Conservation (phyloP, 2,329 filamentous ascomycete species). For the Xylariales sp. region DNA sequence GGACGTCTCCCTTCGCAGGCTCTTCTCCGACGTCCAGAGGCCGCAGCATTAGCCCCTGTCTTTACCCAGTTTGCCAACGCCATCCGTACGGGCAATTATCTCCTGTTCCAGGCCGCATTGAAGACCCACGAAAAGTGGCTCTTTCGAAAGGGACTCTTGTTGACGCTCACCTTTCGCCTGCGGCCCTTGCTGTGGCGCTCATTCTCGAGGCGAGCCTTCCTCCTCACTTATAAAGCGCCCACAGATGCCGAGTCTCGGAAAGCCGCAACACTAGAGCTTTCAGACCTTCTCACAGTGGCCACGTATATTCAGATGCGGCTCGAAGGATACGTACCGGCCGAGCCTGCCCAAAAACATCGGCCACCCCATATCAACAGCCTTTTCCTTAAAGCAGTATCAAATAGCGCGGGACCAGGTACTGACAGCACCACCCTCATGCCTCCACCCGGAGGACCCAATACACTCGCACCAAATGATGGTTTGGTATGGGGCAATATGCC, state of each 20-base stretch:
- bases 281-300: conserved; percentile 61
- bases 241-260: conserved; percentile 49
- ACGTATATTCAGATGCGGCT: conserved; percentile 60
- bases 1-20: conserved; percentile 71
- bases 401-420: conserved; percentile 30
- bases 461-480: conserved; percentile 53
- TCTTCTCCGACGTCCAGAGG: conserved; percentile 68
- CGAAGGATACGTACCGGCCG: conserved; percentile 50
- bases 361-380: conserved; percentile 43
- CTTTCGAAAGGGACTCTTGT: conserved; percentile 67
- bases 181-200: conserved; percentile 82
- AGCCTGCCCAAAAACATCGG: conserved; percentile 23
- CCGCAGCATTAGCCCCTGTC: conserved; percentile 55
- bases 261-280: conserved; percentile 71
- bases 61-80: conserved; percentile 72
- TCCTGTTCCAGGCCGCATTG: conserved; percentile 67
- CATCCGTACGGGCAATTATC: conserved; percentile 70
- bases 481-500: conserved; percentile 60
- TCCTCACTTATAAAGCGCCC: conserved; percentile 71
- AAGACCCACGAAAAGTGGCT: conserved; percentile 67
- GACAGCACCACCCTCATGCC: conserved; percentile 37
- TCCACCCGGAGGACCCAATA: conserved; percentile 41
- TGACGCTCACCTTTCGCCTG: conserved; percentile 71
- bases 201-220: conserved; percentile 71
- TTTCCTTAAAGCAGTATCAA: conserved; percentile 47